phyloP scores from a whole-genome alignment of 2,329 filamentous ascomycete genomes.

The Pestalotiopsis sp. region DNA sequence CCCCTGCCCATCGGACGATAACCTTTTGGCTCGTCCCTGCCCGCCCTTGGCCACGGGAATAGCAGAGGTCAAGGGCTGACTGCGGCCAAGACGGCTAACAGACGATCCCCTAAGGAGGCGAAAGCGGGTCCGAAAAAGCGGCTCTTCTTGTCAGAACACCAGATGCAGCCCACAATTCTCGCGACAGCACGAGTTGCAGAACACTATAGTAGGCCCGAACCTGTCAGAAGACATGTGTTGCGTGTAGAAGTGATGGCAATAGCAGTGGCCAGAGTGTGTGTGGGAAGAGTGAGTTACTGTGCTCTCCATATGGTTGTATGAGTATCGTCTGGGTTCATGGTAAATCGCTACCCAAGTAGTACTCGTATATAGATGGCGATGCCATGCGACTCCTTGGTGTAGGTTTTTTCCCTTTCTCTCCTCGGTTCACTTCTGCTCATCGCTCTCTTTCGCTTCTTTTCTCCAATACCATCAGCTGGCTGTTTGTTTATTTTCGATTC shows the following conservation, averaged over 20 bases:
- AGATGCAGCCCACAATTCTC: not conserved
- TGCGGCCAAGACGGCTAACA: slow-evolving; percentile 1
- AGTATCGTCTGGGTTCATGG: not conserved
- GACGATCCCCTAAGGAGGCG: slow-evolving; percentile 1
- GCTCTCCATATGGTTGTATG: not conserved
- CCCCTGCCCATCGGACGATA: not conserved
- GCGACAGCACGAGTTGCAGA: slow-evolving; percentile 8
- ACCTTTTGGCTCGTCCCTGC: not conserved
- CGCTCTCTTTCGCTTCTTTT: not conserved
- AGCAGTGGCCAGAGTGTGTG: not conserved
- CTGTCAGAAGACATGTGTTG: not conserved
- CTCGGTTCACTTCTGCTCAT: slow-evolving; percentile 3
- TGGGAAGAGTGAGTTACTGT: not conserved
- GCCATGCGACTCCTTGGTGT: not conserved
- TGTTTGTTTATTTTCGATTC: slow-evolving; percentile 4
- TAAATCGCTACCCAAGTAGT: not conserved
- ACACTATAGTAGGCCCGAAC: slow-evolving; percentile 3
- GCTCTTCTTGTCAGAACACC: slow-evolving; percentile 2
- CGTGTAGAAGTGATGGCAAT: not conserved
- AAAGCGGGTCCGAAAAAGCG: slow-evolving; percentile 5
- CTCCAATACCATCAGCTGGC: not conserved
- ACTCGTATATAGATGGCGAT: not conserved
- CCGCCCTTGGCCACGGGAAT: not conserved
- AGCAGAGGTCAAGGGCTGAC: not conserved
- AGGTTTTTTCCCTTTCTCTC: not conserved